Base-by-base conservation (phyloP, 1,139 yeast genomes). In the Debaryomycetaceae sp. region DNA sequence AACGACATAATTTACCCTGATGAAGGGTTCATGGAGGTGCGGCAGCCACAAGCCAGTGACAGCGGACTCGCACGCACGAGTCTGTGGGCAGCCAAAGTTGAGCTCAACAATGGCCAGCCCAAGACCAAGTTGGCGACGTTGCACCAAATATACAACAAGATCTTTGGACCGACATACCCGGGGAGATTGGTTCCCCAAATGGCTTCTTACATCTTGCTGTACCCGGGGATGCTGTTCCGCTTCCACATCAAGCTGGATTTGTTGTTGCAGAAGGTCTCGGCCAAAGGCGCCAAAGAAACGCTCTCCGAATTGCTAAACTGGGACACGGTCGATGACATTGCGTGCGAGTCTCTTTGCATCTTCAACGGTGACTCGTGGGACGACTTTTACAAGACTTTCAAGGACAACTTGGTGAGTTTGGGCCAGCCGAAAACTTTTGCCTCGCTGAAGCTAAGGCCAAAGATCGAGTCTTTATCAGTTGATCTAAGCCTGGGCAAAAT, bases 121-220 rank as follows among this genome's bases (percentile, higher is more conserved):
- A 8, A 17, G 3, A 19, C 18, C 4, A 27, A 18, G 14, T 20
- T 15, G 2, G 58, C 53, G 20, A 56, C 51, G 22, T 58, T 73
- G 36, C 66, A 65, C 31, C 51, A 58, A 19, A 60, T 77, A 5
- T 78, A 78, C 49, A 75, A 76, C 43, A 71, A 66, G 43, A 58
- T 68, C 2, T 74, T 78, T 49, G 84, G 84, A 0, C 83, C 83
- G 2, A 77, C 83, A 0, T 74, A 71, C 37, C 80, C 81, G 1
- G 83, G 83, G 1, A 51, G 43, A 29, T 41, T 61, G 12, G 37
- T 48, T 9, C 39, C 43, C 9, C 32, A 39, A 3, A 32, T 35
- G 0, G 4, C 22, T 11, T 34, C 38, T n/a, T 74, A 71, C 39
- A 49, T 62, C 5, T 51, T 77, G 18, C 66, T 75, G 22, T 77